Base-by-base conservation (phyloP, 2,329 filamentous ascomycete genomes). In the Phoma sp. region DNA sequence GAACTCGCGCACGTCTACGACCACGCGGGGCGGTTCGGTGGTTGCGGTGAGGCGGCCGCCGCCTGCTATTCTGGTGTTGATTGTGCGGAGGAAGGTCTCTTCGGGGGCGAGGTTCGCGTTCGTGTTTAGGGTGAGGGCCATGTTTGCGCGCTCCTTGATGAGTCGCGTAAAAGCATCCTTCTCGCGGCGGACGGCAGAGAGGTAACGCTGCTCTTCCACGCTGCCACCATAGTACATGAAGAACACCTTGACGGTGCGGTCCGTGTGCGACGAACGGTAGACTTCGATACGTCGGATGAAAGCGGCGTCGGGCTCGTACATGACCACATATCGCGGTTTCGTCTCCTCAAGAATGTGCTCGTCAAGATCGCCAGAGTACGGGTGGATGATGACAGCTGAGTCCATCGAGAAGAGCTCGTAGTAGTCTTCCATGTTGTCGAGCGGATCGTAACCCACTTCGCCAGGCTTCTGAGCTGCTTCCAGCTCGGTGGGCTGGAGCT, bases 1-100 rank as follows among this genome's bases (percentile, higher is more conserved):
- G 74, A 99, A 98, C 76, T 99, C 95, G 71, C 95, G 91, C 27
- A 98, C 91, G 67, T 99, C 95, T 37, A 98, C 92, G 2, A 99
- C 90, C 0, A 98, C 91, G 24, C 92, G 88, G 0, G 95, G 94
- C 21, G 92, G 93, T 62, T 93, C 85, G 5, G 92, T 89, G 6
- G 93, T 97, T 8, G 93, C 93, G 17, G 84, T 81, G 1, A 98
- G 82, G 39, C 90, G 86, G 8, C 95, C 95, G 43, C 95, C 95
- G 51, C 95, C 95, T 1, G 95, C 95, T 67, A 99, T 98, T 55
- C 95, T 87, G 6, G 95, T 99, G 77, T 98, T 99, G 74, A 99
- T 87, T 3, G 94, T 98, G 35, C 95, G 89, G 6, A 99, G 83
- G 75, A 99, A 98, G 22, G 88, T 85, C 72, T 98, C 93, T 76